A percentile compares a stretch with the other conserved stretches of the same genome.
phyloP scores from a whole-genome alignment of 1,284 basidiomycete species.

The Veloboletus limbatus region DNA sequence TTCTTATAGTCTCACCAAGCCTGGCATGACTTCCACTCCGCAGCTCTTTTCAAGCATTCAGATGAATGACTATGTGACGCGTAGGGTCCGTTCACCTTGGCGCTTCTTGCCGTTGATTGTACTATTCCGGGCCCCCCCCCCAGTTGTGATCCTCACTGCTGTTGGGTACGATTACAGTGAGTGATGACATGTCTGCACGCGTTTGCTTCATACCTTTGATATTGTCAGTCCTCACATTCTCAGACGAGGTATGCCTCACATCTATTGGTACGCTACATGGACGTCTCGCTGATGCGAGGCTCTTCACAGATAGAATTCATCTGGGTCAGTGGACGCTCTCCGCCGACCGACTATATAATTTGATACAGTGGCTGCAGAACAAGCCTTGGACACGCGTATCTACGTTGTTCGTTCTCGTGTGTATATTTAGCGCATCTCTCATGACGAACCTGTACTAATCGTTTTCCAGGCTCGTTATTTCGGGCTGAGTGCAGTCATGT shows the following conservation, averaged over 20 bases:
- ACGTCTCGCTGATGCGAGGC: not conserved
- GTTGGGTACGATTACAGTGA: not conserved
- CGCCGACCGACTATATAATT: not conserved
- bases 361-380: not conserved
- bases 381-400: no score
- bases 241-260: not conserved
- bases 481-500: no score
- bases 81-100: not conserved
- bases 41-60: not conserved
- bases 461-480: no score
- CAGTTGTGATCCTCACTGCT: not conserved
- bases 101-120: not conserved
- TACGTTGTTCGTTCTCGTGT: not conserved
- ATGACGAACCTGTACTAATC: no score
- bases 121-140: not conserved
- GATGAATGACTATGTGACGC: not conserved
- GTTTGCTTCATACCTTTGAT: not conserved
- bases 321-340: not conserved
- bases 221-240: not conserved
- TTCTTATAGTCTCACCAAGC: no score
- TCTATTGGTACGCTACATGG: no score
- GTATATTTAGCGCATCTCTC: no score
- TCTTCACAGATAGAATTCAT: not conserved
- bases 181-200: not conserved
- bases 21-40: no score